phyloP scores from a whole-genome alignment of 208 protist species.

The Jaenimonas drosophilae region DNA sequence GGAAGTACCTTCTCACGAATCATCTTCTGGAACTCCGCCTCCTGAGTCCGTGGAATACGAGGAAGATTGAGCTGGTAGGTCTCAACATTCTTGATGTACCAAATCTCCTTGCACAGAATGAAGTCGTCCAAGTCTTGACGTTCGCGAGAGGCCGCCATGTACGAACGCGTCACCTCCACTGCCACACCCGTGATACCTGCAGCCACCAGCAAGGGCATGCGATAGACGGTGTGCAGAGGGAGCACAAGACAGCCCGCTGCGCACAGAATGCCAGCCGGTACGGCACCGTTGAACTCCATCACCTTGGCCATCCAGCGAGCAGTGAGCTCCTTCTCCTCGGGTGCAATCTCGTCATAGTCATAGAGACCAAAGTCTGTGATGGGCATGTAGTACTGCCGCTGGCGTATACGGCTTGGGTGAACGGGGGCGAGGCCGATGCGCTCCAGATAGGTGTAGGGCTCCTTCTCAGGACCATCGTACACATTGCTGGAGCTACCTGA shows the following conservation, averaged over 20 bases:
- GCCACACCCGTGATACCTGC: slow-evolving; percentile 52
- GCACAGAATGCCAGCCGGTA: slow-evolving; percentile 60
- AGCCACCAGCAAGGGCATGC: slow-evolving; percentile 67
- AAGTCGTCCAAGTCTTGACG: slow-evolving; percentile 84
- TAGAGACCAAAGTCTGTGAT: slow-evolving; percentile 80
- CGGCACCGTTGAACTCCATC: slow-evolving; percentile 74
- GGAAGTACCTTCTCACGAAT: no score
- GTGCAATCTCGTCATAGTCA: slow-evolving; percentile 77
- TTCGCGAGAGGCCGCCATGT: slow-evolving; percentile 67
- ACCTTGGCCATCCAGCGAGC: slow-evolving; percentile 76
- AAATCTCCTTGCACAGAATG: slow-evolving; percentile 81
- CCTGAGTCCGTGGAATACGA: no score
- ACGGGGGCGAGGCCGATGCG: slow-evolving; percentile 71
- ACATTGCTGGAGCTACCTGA: slow-evolving; percentile 2
- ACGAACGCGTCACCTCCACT: slow-evolving; percentile 61
- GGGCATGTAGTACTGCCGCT: slow-evolving; percentile 78
- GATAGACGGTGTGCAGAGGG: slow-evolving; percentile 63
- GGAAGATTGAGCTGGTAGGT: slow-evolving; percentile 77
- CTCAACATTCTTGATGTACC: slow-evolving; percentile 89
- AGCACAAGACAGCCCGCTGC: slow-evolving; percentile 58
- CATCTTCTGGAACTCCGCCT: no score
- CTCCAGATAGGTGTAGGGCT: slow-evolving; percentile 85
- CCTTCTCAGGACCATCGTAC: slow-evolving; percentile 48
- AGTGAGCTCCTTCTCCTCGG: slow-evolving; percentile 79
- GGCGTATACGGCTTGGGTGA: slow-evolving; percentile 69